These are phyloP conservation scores for Colletotrichum horii DNA, from an alignment of 2,329 filamentous ascomycete species.

Conservation along the genomic window DNA sequence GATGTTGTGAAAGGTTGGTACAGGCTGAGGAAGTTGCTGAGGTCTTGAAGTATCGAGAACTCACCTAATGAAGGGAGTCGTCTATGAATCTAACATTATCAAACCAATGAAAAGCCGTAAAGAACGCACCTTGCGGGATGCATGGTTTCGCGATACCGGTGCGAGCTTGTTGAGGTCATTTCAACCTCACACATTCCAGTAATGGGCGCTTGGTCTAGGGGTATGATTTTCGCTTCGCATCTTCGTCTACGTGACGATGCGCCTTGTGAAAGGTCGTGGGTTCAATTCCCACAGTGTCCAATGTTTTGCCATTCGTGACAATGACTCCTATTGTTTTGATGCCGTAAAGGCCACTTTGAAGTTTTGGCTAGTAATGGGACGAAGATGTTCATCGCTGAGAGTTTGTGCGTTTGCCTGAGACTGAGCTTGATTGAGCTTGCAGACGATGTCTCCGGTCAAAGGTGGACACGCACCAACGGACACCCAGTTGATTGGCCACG, in stretches of 20 bases:
- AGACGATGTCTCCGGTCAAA: neutral
- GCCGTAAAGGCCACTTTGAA: fast-evolving
- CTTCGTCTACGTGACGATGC: neutral
- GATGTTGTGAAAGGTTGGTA: neutral
- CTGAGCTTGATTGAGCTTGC: neutral
- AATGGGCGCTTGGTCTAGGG: slow-evolving; percentile 21
- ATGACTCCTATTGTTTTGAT: neutral
- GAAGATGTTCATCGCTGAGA: fast-evolving
- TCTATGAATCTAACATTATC: fast-evolving
- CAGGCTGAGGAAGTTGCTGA: neutral
- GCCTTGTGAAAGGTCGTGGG: slow-evolving; percentile 18
- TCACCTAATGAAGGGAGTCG: neutral
- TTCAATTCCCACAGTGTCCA: slow-evolving; percentile 22
- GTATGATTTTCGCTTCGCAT: slow-evolving; percentile 23
- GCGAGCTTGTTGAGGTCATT: fast-evolving
- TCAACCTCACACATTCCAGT: neutral
- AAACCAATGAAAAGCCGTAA: fast-evolving
- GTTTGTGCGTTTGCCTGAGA: neutral
- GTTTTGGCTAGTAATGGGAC: fast-evolving
- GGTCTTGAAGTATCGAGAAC: too few relatives aligned
- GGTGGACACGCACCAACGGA: fast-evolving
- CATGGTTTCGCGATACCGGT: neutral
- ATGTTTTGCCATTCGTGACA: neutral
- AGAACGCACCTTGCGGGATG: neutral
- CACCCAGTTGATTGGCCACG: neutral